Base-by-base conservation (phyloP, 768 basidiomycete species). In the Lentinus brumalis region DNA sequence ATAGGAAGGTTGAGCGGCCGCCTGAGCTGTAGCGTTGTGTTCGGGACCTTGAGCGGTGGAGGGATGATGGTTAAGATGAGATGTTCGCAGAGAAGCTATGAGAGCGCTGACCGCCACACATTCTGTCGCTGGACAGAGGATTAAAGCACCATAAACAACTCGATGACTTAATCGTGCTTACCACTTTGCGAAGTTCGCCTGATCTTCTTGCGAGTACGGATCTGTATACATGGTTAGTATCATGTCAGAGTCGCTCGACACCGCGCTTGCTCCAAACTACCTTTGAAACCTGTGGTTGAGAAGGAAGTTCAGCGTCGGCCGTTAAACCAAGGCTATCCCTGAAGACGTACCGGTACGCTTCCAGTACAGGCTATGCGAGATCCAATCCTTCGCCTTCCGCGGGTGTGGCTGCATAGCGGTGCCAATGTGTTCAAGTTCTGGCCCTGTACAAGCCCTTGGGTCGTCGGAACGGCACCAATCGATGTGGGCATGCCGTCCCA, bases 131-230 rank as follows among this genome's bases (percentile, higher is more conserved):
- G 50, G 14, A 54, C 16, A 40, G 59, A 10, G 32, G n/a, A 52
- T 63, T 45, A 55, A 6, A 35, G n/a, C 2, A 10, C 14, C 5
- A 29, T 2, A n/a, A 18, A 12, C 26, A 18, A 9, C 15, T 15
- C 14, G 15, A 32, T 35, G 16, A 16, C 31, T 6, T 16, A 12
- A 10, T 8, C 26, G 6, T 1, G 68, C 78, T 49, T 66, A 83
- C 83, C 86, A 87, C 68, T 82, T 81, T 0, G 74, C 71, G 66
- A 86, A 87, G 50, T 79, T 78, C 1, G 74, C 53, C 64, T 82
- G 81, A 52, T 86, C 84, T 42, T 85, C 83, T n/a, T 76, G 76
- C 21, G 84, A 79, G 60, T 87, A 87, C 0, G 86, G 86, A 66
- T 87, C 85, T 83, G 58, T 3, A 12, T 7, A 38, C 12, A 39